Evolutionary conservation across 2,329 filamentous ascomycete species (phyloP), one percentile per base, ranked within the genome.

Genomic region (Nigrospora osmanthi): DNA sequence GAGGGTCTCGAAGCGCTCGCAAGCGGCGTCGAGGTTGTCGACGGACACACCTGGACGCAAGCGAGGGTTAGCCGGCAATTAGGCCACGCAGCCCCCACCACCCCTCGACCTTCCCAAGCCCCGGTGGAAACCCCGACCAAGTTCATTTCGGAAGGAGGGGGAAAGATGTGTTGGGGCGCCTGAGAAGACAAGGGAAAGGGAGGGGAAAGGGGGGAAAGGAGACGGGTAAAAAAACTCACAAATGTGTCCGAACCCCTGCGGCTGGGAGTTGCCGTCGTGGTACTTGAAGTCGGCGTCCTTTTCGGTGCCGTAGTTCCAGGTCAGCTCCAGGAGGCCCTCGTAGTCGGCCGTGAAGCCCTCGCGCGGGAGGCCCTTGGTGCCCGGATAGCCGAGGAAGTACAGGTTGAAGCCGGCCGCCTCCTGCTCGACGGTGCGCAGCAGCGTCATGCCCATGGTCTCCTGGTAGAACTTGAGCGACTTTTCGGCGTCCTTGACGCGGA

Each of bases 171-270:
- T n/a, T n/a, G n/a, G n/a, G n/a, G n/a, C n/a, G n/a, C n/a, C n/a
- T n/a, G n/a, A n/a, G n/a, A n/a, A n/a, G n/a, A n/a, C n/a, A n/a
- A n/a, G n/a, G n/a, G 7, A 23, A 23, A 7, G 7, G 7, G 7
- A 23, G 19, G n/a, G 15, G 35, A 15, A 16, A 33, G 16, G 16
- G 11, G 4, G 42, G 15, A 7, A 37, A 38, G 30, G 30, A 11
- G 31, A 38, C 14, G 14, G 15, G 11, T 45, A 15, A 28, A 23
- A 23, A 23, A 40, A 72, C 79, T 69, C 65, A 85, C 89, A 94
- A 49, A 96, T 89, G 59, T 96, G 90, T 0, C 91, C 90, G 54
- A 96, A 97, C 1, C 93, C 93, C 64, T 96, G 89, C 1, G 91
- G 91, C 63, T 95, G 74, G 36, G 83, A 74, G 64, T 98, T 98